Percentiles rank a stretch among this genome's conserved stretches.
phyloP scores from a whole-genome alignment of 2,329 filamentous ascomycete genomes.

The Cryphonectria carpinicola region DNA sequence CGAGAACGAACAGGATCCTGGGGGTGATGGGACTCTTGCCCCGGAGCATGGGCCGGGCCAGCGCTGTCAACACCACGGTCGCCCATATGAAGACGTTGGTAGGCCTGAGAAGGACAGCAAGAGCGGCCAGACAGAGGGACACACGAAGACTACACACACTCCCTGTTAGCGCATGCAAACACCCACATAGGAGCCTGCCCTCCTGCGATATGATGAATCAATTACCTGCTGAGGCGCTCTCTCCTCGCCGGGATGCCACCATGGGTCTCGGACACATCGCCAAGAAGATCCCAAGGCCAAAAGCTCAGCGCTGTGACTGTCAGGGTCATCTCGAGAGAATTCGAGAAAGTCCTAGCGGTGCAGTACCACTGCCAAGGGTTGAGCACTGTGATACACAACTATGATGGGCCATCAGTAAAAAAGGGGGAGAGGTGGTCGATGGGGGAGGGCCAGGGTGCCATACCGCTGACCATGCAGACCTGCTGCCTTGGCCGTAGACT shows the following conservation, averaged over 20 bases:
- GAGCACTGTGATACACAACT: constrained; percentile 72
- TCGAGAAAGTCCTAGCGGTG: constrained; percentile 90
- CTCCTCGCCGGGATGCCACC: constrained; percentile 22
- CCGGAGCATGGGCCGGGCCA: constrained; percentile 48
- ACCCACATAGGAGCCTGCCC: too few species aligned
- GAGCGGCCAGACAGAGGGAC: constrained; percentile 75
- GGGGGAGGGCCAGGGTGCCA: constrained; percentile 35
- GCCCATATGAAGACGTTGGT: constrained; percentile 90
- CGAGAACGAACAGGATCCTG: constrained; percentile 54
- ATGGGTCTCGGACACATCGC: constrained; percentile 40
- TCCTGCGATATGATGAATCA: background rate
- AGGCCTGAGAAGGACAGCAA: constrained; percentile 84
- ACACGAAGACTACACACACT: constrained; percentile 54
- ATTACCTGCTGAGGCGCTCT: constrained; percentile 31
- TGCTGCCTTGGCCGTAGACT: constrained; percentile 69
- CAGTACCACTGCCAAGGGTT: constrained; percentile 98
- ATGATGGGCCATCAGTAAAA: constrained; percentile 13
- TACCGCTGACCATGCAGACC: constrained; percentile 71
- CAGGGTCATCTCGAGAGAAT: constrained; percentile 88
- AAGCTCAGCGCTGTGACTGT: constrained; percentile 78
- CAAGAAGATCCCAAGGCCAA: constrained; percentile 83
- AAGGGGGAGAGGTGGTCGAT: background rate
- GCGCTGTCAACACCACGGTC: constrained; percentile 55
- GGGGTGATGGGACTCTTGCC: constrained; percentile 46
- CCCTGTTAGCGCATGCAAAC: background rate